Conservation (phyloP, 176 grass and related monocot genomes). For the Musa acuminata region DNA sequence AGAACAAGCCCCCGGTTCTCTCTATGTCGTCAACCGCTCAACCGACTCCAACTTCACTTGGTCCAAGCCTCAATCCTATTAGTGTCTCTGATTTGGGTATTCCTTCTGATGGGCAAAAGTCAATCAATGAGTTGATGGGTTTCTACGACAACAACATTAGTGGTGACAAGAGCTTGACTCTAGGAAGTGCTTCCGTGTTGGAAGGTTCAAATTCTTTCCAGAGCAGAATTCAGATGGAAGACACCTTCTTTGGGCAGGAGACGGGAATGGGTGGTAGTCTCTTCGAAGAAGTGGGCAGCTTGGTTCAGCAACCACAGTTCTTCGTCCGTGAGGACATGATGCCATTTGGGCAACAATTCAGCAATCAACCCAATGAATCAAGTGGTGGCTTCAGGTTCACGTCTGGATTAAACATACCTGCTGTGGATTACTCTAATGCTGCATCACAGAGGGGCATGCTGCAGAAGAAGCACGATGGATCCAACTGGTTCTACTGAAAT, state of each 20-base stretch:
- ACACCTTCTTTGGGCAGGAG: conserved; percentile 6
- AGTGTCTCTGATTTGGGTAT: conserved; percentile 2
- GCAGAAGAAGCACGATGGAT: neutral
- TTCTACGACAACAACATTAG: conserved; percentile 3
- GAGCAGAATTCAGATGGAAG: neutral
- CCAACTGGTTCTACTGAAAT: conserved; percentile 13
- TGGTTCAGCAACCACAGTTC: conserved; percentile 2
- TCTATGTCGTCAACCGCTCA: neutral
- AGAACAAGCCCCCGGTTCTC: neutral
- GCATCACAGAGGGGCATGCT: neutral
- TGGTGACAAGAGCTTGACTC: conserved; percentile 2
- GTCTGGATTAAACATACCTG: neutral
- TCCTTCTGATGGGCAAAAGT: conserved; percentile 11
- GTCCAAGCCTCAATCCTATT: neutral
- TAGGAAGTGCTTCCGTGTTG: neutral
- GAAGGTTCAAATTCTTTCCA: conserved; percentile 6
- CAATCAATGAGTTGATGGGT: conserved; percentile 7
- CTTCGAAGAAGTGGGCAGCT: conserved; percentile 7
- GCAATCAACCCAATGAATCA: neutral
- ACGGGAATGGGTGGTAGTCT: conserved; percentile 1
- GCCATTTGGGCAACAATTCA: neutral
- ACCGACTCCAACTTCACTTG: neutral
- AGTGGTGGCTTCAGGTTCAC: neutral
- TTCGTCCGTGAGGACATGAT: neutral
- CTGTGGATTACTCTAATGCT: neutral